Evolutionary conservation across 148 eudicot genomes (phyloP), one percentile per base, ranked within the genome.

Genomic region (Vaccinium darrowii): DNA sequence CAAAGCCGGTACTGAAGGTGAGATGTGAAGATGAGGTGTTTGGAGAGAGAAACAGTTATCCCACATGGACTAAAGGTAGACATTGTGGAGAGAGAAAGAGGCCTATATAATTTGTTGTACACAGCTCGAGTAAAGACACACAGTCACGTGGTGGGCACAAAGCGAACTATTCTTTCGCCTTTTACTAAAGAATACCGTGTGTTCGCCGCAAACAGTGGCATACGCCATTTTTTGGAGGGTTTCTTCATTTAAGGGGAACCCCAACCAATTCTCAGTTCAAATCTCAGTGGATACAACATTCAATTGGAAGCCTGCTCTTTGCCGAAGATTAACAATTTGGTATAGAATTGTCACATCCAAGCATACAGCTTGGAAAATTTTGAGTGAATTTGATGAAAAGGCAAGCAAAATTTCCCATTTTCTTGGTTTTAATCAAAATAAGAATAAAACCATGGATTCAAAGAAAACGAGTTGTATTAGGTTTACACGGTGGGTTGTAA

Each of bases 141-240:
- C 85, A 76, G 85, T 76, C 75, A 58, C 9, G 81, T 25, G n/a
- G 75, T 76, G 81, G 62, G 39, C 74, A 84, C 86, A 84, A 9
- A 84, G 86, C 86, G 83, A 86, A 86, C 78, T 86, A 76, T 82
- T 86, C 85, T 86, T 86, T 86, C 85, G 85, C 82, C 88, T 82
- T 82, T 83, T 86, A 83, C 85, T 86, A 86, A 81, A 86, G 84
- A 86, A 81, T 86, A 82, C 87, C 81, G 76, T 86, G 87, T 86
- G 82, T 18, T 51, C 73, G 69, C 10, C 49, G 84, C 84, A 81
- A 49, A 13, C 2, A 73, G 74, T 23, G 65, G 84, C 80, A 85
- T 81, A 81, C 57, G 60, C 86, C 86, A 10, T 57, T 76, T 84
- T 84, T 84, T 78, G 82, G 56, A 78, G 72, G 65, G 81, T 1